Evolutionary conservation across 345 rosid genomes (phyloP), one percentile per base, ranked within the genome.

Genomic region (Anacardium occidentale): DNA sequence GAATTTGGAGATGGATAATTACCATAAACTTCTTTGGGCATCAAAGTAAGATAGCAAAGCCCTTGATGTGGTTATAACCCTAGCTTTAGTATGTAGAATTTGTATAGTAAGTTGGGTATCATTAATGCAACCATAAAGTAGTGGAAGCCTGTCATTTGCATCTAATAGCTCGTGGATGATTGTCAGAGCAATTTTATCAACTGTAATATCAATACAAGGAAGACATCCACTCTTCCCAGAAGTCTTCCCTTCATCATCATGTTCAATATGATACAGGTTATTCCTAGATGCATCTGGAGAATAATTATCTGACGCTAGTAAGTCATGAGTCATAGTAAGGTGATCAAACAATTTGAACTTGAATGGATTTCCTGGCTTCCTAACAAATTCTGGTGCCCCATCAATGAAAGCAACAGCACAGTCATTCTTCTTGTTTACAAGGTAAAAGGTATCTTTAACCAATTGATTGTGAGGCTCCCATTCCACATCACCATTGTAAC

Each of bases 281-380:
- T 64, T 56, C 64, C 66, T 69, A 26, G 82, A 78, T 68, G 80
- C 64, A 70, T 81, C 81, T 37, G 64, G 54, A 78, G 64, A 52
- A 54, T 32, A 45, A 61, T 80, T 44, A 76, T 78, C 73, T 66
- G 70, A 58, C 65, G 48, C 68, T 59, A 70, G 74, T 59, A 78
- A 44, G 65, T 82, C 78, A 69, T 48, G 81, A 75, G 71, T 45
- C 73, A 77, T 45, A 51, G 74, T 26, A 63, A 70, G 60, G 79
- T 83, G 83, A 67, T 70, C 82, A 68, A 94, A 84, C 59, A 88
- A 85, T 87, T 90, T 91, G 62, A 94, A 86, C 86, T 94, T 94
- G 85, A 94, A 87, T 53, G 88, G 93, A 85, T 87, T 90, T 85
- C 98, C 97, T 74, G 98, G 97, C 86, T 85, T 94, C 77, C 77